phyloP scores from a whole-genome alignment of 2,329 filamentous ascomycete genomes.

The Conoideocrella luteorostrata region DNA sequence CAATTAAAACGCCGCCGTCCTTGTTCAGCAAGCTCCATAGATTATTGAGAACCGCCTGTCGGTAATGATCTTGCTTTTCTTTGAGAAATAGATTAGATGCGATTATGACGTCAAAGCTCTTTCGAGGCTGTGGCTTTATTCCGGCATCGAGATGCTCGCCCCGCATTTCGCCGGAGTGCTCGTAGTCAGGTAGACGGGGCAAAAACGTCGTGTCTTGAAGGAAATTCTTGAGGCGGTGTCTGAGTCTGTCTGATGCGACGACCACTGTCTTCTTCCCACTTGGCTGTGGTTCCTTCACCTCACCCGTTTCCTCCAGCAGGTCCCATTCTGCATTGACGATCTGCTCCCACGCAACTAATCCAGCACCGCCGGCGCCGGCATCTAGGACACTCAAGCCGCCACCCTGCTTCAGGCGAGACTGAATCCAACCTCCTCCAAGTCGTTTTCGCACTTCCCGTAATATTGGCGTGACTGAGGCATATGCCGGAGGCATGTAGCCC shows the following conservation, averaged over 20 bases:
- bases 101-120: constrained; percentile 84
- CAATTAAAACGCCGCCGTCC: constrained; percentile 76
- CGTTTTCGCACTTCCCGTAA: constrained; percentile 69
- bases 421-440: constrained; percentile 64
- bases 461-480: constrained; percentile 59
- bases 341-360: constrained; percentile 68
- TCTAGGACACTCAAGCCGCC: constrained; percentile 62
- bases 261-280: constrained; percentile 75
- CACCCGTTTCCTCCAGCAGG: constrained; percentile 49
- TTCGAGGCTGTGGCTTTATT: constrained; percentile 51
- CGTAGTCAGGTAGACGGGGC: constrained; percentile 81
- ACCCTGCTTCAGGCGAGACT: constrained; percentile 51
- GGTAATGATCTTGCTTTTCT: constrained; percentile 66
- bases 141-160: constrained; percentile 54
- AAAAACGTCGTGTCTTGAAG: constrained; percentile 88
- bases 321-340: constrained; percentile 78
- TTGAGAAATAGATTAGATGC: constrained; percentile 78
- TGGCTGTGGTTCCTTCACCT: constrained; percentile 36
- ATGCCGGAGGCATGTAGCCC: constrained; percentile 62
- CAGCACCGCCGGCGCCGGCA: constrained; percentile 67
- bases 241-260: constrained; percentile 66
- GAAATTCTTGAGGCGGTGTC: constrained; percentile 67
- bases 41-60: constrained; percentile 76
- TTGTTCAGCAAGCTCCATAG: constrained; percentile 83
- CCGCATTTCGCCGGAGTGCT: constrained; percentile 56